These are phyloP conservation scores for Clarireedia monteithiana DNA, from an alignment of 2,329 filamentous ascomycete genomes.

Conservation along the genomic window DNA sequence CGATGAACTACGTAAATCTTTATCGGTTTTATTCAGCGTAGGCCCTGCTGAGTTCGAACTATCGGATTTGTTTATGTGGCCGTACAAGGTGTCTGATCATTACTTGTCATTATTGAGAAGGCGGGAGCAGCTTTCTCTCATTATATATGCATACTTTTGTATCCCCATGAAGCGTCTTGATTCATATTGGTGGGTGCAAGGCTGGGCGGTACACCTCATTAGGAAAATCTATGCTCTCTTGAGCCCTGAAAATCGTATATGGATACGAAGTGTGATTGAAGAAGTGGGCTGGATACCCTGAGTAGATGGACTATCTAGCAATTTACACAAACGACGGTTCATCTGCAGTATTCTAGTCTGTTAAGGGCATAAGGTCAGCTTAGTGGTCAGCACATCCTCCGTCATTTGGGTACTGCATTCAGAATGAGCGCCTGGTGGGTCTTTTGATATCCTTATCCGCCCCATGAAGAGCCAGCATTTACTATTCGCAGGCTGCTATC, in stretches of 20 bases:
- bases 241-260: constrained; percentile 32
- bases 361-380: no score
- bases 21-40: constrained; percentile 20
- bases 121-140: constrained; percentile 29
- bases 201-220: constrained; percentile 31
- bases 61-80: constrained; percentile 35
- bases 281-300: constrained; percentile 25
- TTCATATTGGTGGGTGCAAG: constrained; percentile 32
- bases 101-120: constrained; percentile 31
- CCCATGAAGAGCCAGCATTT: neutral
- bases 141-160: constrained; percentile 32
- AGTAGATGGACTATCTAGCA: neutral
- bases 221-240: constrained; percentile 28
- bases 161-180: constrained; percentile 30
- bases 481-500: neutral
- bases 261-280: constrained; percentile 31
- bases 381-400: no score
- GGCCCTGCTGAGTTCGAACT: constrained; percentile 26
- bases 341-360: neutral
- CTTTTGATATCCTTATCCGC: no score
- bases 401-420: no score
- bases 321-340: neutral
- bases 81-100: constrained; percentile 31
- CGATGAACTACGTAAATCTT: constrained; percentile 30
- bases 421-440: no score